phyloP scores from a whole-genome alignment of 768 basidiomycete species.

The Psilocybe subaeruginosa region DNA sequence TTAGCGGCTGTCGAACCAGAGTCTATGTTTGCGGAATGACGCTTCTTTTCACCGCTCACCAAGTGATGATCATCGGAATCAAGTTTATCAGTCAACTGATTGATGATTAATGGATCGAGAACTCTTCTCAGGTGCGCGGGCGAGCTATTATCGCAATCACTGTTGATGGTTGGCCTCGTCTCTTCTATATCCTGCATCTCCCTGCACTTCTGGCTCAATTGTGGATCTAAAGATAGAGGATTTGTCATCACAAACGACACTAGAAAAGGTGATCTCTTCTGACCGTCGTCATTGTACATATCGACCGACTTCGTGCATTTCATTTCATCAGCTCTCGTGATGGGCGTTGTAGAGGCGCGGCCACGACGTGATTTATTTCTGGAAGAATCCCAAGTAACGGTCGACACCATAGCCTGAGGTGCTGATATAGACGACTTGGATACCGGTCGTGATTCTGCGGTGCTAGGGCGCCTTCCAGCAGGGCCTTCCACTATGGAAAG shows the following conservation, averaged over 20 bases:
- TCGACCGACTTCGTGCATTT: not conserved
- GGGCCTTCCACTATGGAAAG: not conserved
- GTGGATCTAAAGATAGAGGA: constrained; percentile 12
- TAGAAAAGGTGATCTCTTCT: not conserved
- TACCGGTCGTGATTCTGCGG: constrained; percentile 6
- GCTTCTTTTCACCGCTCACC: not conserved
- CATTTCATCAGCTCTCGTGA: not conserved
- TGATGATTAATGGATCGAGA: constrained; percentile 1
- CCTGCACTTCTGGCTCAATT: not conserved
- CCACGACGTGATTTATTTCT: constrained; percentile 8
- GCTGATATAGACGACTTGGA: constrained; percentile 20
- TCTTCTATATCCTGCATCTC: not conserved
- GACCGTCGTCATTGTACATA: not conserved
- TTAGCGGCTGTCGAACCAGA: not conserved
- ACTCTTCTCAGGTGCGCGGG: not conserved
- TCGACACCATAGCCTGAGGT: constrained; percentile 13
- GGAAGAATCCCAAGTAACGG: constrained; percentile 3
- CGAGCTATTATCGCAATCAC: not conserved
- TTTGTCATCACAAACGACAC: not conserved
- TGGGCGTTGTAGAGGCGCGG: constrained; percentile 1
- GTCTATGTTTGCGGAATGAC: not conserved
- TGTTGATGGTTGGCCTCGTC: not conserved
- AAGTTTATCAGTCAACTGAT: constrained; percentile 1
- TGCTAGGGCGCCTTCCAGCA: not conserved
- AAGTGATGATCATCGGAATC: constrained; percentile 5